Base-by-base conservation (phyloP, 495 filamentous ascomycete species). In the Aspergillus baeticus region DNA sequence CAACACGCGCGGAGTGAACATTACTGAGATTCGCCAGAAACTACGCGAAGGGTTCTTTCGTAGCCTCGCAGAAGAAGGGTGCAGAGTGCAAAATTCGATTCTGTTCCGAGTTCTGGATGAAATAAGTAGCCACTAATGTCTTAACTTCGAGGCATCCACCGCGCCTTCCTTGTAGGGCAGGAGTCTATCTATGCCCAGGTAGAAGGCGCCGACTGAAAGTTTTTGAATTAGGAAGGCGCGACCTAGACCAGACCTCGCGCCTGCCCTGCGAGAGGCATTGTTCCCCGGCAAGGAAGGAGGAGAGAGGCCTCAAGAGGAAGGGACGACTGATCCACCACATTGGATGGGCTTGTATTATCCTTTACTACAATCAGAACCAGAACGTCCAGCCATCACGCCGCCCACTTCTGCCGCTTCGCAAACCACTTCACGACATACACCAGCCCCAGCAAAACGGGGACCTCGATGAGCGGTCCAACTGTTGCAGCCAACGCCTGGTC, bases 391-490 rank as follows among this genome's bases (percentile, higher is more conserved):
- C 26, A 29, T 54, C 47, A 63, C 35, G 61, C 17, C 8, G 47
- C 47, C 65, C 62, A 67, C 33, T 50, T 43, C 23, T 50, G 43
- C 18, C 56, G 42, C 33, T 64, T 77, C 37, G 71, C 83, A 39
- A 87, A 64, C 68, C 70, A 84, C 64, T 78, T 85, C 14, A 90
- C 81, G 6, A 87, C 79, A 75, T 95, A 96, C 13, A 96, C 93
- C 62, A 96, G 72, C 1, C 76, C 84, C 47, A 97, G 62, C 60
- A 96, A 63, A 13, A 96, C 91, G 1, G 92, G 92, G 13, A 97
- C 92, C 67, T 96, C 92, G 58, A 97, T 89, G 63, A 98, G 67
- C 11, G 92, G 93, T 3, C 92, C 92, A 0, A 96, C 92, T 1
- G 92, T 96, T 10, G 88, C 78, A n/a, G 92, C 92, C 23, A 96